A percentile compares a stretch with the other conserved stretches of the same genome.
phyloP scores from a whole-genome alignment of 1,139 yeast species.

The Diutina neorugosa region DNA sequence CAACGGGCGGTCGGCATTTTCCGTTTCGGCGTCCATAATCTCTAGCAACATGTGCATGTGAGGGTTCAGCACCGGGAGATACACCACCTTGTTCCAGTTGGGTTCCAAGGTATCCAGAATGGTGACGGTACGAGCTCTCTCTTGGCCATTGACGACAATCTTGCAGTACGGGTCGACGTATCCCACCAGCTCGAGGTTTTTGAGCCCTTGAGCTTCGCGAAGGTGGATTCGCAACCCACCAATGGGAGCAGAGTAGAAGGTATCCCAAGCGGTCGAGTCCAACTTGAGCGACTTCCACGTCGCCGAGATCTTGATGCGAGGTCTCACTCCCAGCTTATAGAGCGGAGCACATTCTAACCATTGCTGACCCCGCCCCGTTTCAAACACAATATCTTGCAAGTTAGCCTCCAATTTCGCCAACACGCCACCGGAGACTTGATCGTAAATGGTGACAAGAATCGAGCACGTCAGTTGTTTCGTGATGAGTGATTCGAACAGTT shows the following conservation, averaged over 20 bases:
- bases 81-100: constrained; percentile 42
- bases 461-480: constrained; percentile 46
- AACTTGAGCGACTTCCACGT: constrained; percentile 64
- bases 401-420: constrained; percentile 45
- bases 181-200: constrained; percentile 55
- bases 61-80: constrained; percentile 50
- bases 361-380: constrained; percentile 40
- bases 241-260: constrained; percentile 41
- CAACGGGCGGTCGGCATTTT: constrained; percentile 49
- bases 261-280: constrained; percentile 29
- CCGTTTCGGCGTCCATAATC: constrained; percentile 53
- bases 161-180: constrained; percentile 64
- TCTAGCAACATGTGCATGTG: constrained; percentile 47
- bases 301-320: constrained; percentile 42
- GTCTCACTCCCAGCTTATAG: constrained; percentile 21
- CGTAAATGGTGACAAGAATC: constrained; percentile 44
- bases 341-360: constrained; percentile 35
- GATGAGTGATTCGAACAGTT: constrained; percentile 46
- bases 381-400: constrained; percentile 42
- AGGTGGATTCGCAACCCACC: constrained; percentile 55
- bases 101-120: constrained; percentile 49
- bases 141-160: constrained; percentile 43
- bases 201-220: constrained; percentile 39
- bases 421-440: constrained; percentile 34
- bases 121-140: constrained; percentile 42